phyloP scores from a whole-genome alignment of 768 basidiomycete genomes.

The Trametes cubensis region DNA sequence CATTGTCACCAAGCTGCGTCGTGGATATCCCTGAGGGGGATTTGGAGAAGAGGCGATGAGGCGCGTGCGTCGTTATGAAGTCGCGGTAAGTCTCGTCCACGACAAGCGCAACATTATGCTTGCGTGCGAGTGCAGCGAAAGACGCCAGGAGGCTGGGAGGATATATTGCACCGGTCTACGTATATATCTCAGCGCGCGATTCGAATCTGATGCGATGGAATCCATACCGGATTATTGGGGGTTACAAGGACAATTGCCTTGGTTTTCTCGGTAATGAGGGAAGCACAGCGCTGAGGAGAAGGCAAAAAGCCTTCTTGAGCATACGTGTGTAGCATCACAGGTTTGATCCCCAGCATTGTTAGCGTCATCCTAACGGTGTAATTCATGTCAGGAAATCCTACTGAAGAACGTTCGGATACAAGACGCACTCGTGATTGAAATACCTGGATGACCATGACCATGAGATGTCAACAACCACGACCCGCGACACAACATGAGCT shows the following conservation, averaged over 20 bases:
- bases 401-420: background rate
- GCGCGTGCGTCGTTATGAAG: slow-evolving; percentile 54
- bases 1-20: background rate
- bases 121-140: slow-evolving; percentile 62
- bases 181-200: background rate
- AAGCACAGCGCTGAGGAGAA: slow-evolving; percentile 49
- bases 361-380: slow-evolving; percentile 58
- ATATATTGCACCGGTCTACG: slow-evolving; percentile 72
- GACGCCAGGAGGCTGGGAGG: slow-evolving; percentile 54
- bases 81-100: slow-evolving; percentile 92
- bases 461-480: background rate
- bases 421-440: slow-evolving; percentile 62
- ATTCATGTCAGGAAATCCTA: background rate
- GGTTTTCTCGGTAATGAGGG: slow-evolving; percentile 58
- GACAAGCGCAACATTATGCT: slow-evolving; percentile 62
- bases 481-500: background rate
- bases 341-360: slow-evolving; percentile 60
- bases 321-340: slow-evolving; percentile 55
- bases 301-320: slow-evolving; percentile 62
- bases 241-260: slow-evolving; percentile 75
- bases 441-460: slow-evolving; percentile 46
- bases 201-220: background rate
- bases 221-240: slow-evolving; percentile 70
- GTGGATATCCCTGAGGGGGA: slow-evolving; percentile 9
- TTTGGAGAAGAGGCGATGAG: slow-evolving; percentile 57